Evolutionary conservation across 768 basidiomycete species (phyloP).

Genomic region (Sistotremastrum suecicum): DNA sequence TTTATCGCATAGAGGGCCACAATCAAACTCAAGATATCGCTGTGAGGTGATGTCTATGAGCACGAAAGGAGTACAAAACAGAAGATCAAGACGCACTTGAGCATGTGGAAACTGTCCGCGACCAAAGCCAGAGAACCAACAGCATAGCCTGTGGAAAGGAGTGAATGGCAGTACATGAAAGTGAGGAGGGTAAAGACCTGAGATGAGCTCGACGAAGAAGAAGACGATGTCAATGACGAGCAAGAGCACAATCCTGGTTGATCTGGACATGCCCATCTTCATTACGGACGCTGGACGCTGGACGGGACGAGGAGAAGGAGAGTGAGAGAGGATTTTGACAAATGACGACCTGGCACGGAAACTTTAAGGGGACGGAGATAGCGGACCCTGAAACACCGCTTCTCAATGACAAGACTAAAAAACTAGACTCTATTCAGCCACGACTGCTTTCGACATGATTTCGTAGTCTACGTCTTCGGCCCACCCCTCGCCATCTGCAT

Average conservation of each 20-base stretch:
- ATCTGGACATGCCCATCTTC: constrained; percentile 39
- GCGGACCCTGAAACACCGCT: too few species aligned
- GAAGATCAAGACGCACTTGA: constrained; percentile 52
- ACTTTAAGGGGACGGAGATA: neutral
- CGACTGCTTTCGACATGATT: too few species aligned
- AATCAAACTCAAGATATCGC: constrained; percentile 91
- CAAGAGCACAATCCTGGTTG: constrained; percentile 59
- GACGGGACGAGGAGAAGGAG: constrained; percentile 1
- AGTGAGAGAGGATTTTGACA: constrained; percentile 5
- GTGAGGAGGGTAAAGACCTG: constrained; percentile 33
- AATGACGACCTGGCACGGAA: constrained; percentile 1
- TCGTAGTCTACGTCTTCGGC: too few species aligned
- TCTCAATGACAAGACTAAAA: neutral
- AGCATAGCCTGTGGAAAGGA: constrained; percentile 56
- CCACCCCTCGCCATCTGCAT: too few species aligned
- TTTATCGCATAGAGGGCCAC: constrained; percentile 95
- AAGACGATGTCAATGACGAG: constrained; percentile 76
- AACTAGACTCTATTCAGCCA: neutral
- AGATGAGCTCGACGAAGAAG: constrained; percentile 76
- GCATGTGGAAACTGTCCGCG: constrained; percentile 97
- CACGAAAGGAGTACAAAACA: constrained; percentile 6
- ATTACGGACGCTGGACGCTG: constrained; percentile 4
- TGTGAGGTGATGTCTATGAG: constrained; percentile 17
- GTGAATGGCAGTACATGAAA: constrained; percentile 6
- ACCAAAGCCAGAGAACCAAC: constrained; percentile 91